These are phyloP conservation scores for Lepidopterella palustris DNA, from an alignment of 495 filamentous ascomycete genomes.

Conservation along the genomic window DNA sequence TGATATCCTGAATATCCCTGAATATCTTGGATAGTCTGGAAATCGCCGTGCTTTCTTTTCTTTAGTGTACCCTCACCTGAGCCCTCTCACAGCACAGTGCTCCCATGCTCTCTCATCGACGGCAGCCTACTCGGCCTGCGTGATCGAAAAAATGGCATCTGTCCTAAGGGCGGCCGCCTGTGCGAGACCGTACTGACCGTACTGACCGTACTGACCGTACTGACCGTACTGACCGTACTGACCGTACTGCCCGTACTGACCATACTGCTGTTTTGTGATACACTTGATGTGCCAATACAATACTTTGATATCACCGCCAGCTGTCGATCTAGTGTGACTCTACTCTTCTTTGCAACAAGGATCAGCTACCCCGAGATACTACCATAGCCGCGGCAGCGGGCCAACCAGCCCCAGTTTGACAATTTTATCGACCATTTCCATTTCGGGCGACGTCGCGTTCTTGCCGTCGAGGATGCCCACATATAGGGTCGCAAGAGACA, in stretches of 20 bases:
- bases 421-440: constrained; percentile 3
- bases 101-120: too few species aligned
- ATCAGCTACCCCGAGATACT: constrained; percentile 22
- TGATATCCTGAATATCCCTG: too few species aligned
- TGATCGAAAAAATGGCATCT: too few species aligned
- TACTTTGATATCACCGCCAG: background rate
- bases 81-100: too few species aligned
- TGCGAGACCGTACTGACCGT: too few species aligned
- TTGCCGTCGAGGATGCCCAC: background rate
- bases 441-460: background rate
- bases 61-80: too few species aligned
- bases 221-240: background rate
- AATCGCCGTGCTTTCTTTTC: too few species aligned
- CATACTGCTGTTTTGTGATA: background rate
- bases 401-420: constrained; percentile 22
- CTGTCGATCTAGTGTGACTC: constrained; percentile 4
- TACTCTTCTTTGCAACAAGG: constrained; percentile 19
- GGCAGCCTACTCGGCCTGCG: too few species aligned
- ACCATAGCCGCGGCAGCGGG: constrained; percentile 30
- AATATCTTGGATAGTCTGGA: too few species aligned
- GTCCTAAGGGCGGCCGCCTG: too few species aligned
- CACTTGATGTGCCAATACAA: background rate
- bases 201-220: too few species aligned
- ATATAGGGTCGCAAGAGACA: constrained; percentile 12
- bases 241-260: background rate